Conservation (phyloP, 169 alveolate genomes). For the Plasmodium yoelii region DNA sequence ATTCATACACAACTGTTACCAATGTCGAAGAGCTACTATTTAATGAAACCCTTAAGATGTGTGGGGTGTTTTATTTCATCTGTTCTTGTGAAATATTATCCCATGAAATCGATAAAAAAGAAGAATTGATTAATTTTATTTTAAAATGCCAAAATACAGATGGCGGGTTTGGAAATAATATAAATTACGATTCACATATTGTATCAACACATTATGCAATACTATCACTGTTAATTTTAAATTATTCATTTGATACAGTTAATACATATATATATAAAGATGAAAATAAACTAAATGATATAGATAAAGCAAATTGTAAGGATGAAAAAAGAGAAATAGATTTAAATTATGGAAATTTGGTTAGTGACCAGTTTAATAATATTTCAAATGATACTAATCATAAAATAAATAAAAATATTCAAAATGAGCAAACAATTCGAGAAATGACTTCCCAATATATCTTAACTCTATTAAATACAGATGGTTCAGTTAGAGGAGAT, state of each 20-base stretch:
- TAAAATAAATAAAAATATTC: neutral
- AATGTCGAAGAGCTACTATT: conserved; percentile 82
- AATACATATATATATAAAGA: conserved; percentile 5
- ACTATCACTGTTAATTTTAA: conserved; percentile 39
- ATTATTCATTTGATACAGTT: conserved; percentile 24
- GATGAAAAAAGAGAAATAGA: neutral
- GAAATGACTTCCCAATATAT: conserved; percentile 24
- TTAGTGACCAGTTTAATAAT: neutral
- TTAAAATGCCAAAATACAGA: conserved; percentile 78
- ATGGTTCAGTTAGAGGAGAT: conserved; percentile 96
- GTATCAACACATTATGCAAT: conserved; percentile 83
- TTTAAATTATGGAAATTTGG: neutral
- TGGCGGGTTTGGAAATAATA: conserved; percentile 85
- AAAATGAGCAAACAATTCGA: conserved; percentile 5
- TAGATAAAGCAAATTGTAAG: neutral
- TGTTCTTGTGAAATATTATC: conserved; percentile 80
- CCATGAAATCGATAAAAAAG: conserved; percentile 76
- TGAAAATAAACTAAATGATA: neutral
- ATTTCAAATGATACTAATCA: neutral
- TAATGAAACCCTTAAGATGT: conserved; percentile 83
- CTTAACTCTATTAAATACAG: conserved; percentile 86
- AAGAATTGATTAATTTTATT: conserved; percentile 65
- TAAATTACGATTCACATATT: conserved; percentile 81
- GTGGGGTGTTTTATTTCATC: conserved; percentile 83
- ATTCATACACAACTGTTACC: conserved; percentile 63